Conservation (phyloP, 208 protist genomes). For the Acanthamoeba castellanii region DNA sequence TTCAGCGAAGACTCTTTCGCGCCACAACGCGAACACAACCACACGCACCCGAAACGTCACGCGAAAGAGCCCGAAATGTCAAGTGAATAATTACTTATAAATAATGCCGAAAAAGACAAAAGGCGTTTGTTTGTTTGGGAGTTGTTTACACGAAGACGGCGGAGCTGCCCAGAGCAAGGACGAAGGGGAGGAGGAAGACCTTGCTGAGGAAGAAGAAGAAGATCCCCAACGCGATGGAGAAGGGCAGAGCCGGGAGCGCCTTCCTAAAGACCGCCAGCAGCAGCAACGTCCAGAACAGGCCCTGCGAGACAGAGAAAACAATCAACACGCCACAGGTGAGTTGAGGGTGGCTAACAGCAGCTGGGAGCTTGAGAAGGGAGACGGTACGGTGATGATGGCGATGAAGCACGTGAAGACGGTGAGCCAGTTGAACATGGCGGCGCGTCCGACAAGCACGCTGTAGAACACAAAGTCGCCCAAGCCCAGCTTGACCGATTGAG, state of each 20-base stretch:
- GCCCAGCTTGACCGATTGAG: slow-evolving; percentile 87
- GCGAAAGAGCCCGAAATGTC: neutral
- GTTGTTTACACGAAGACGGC: slow-evolving; percentile 78
- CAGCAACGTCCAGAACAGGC: slow-evolving; percentile 87
- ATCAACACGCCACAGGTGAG: neutral
- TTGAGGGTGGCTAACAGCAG: neutral
- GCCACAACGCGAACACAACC: neutral
- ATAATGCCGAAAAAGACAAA: neutral
- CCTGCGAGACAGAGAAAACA: slow-evolving; percentile 64
- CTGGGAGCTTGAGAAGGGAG: neutral
- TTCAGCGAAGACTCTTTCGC: neutral
- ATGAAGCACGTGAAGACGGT: slow-evolving; percentile 87
- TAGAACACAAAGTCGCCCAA: slow-evolving; percentile 94
- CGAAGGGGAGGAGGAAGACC: slow-evolving; percentile 82
- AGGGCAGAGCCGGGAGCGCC: slow-evolving; percentile 91
- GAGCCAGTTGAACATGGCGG: slow-evolving; percentile 82
- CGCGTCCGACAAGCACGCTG: slow-evolving; percentile 88
- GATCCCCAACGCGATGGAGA: slow-evolving; percentile 89
- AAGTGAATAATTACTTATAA: neutral
- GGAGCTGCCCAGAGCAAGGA: neutral
- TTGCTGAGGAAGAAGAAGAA: slow-evolving; percentile 88
- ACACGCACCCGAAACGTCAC: neutral
- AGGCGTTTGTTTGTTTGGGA: neutral
- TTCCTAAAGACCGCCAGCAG: slow-evolving; percentile 87
- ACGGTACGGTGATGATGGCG: slow-evolving; percentile 85